Evolutionary conservation across 495 filamentous ascomycete species (phyloP), one percentile per base, ranked within the genome.

Genomic region (Neurospora sp.): DNA sequence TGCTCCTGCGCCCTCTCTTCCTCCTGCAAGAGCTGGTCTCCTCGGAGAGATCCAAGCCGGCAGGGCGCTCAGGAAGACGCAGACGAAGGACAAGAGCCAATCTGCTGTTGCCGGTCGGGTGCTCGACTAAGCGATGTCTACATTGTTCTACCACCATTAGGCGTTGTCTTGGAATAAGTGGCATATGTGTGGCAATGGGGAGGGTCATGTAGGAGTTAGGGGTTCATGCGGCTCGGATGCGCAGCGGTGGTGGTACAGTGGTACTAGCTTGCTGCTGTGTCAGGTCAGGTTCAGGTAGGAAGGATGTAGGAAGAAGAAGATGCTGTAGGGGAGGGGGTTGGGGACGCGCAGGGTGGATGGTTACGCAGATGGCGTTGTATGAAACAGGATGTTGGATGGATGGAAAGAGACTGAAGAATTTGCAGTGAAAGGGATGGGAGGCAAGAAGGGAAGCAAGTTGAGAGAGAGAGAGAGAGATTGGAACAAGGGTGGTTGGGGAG

Each of bases 21-120:
- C 53, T 61, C 12, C 22, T 16, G 84, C 83, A 68, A 83, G 88
- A 48, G 81, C 90, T 38, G 93, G 87, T 14, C 84, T 98, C 73
- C 79, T 98, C 73, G 90, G 89, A 66, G 89, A 95, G 75, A 97
- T 98, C 73, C 90, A 93, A 78, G 84, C 88, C 72, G 94, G 94
- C 69, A 94, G 81, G 79, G 83, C 88, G 16, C 84, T 98, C 75
- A 91, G 83, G 84, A 97, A 97, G 84, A 91, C 92, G 42, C 85
- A 91, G 81, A 97, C 94, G 27, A 93, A 92, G 77, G 94, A 98
- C 79, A 89, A 89, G 81, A 98, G 94, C 82, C 80, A 74, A 68
- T 88, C 90, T 70, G 81, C 86, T 70, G 83, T 89, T 59, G 90
- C 92, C 59, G 94, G 94, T 27, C 88, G 89, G 74, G 94, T 97